Evolutionary conservation across 345 rosid genomes (phyloP).

Genomic region (Moringa oleifera): DNA sequence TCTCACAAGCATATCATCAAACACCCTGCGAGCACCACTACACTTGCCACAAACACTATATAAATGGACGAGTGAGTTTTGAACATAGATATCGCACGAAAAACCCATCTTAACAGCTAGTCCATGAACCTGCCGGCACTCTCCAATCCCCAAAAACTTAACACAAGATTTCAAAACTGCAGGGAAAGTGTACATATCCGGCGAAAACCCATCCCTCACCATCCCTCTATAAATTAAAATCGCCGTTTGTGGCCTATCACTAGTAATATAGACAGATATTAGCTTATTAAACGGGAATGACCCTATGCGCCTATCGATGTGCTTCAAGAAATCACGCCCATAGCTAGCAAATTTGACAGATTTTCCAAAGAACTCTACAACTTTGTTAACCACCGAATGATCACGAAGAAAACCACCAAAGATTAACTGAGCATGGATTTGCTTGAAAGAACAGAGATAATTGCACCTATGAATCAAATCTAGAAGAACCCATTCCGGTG

Average conservation of each 20-base stretch:
- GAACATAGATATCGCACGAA: conserved; percentile 25
- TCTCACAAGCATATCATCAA: conserved; percentile 43
- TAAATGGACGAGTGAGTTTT: conserved; percentile 31
- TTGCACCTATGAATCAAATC: conserved; percentile 23
- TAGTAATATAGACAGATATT: conserved; percentile 10
- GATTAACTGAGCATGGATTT: conserved; percentile 22
- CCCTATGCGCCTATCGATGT: conserved; percentile 4
- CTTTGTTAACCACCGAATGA: conserved; percentile 17
- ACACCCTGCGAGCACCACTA: conserved; percentile 25
- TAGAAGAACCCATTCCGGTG: conserved; percentile 14
- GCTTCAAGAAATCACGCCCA: conserved; percentile 13
- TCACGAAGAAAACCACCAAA: conserved; percentile 20
- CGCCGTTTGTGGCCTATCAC: conserved; percentile 6
- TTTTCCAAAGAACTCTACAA: conserved; percentile 19
- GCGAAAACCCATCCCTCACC: conserved; percentile 29
- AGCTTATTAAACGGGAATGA: conserved; percentile 27
- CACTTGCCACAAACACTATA: conserved; percentile 27
- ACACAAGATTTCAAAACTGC: conserved; percentile 39
- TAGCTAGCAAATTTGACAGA: conserved; percentile 9
- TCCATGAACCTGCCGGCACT: conserved; percentile 29
- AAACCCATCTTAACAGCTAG: conserved; percentile 25
- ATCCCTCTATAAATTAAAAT: neutral
- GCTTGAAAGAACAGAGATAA: conserved; percentile 27
- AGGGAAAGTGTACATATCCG: conserved; percentile 39
- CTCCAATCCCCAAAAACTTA: conserved; percentile 28